Conservation (phyloP, 2,329 filamentous ascomycete genomes). For the Fusarium abutilonis region DNA sequence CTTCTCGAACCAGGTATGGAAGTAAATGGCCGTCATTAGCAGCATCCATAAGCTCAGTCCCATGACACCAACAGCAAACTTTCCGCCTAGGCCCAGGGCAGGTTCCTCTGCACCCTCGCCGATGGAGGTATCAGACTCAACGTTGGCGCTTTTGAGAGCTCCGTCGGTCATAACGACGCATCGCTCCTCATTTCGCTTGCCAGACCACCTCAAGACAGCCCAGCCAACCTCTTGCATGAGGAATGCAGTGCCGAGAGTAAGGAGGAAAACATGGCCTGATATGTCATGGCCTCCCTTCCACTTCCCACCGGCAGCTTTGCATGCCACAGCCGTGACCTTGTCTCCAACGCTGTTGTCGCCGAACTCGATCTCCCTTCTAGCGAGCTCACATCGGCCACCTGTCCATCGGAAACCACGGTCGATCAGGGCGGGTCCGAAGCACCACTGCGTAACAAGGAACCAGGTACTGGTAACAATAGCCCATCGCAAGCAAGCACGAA, state of each 20-base stretch:
- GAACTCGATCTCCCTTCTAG: constrained; percentile 58
- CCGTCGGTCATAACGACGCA: constrained; percentile 73
- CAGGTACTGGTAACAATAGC: constrained; percentile 77
- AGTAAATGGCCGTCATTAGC: constrained; percentile 97
- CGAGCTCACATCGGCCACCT: constrained; percentile 81
- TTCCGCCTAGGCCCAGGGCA: constrained; percentile 58
- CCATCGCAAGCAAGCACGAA: constrained; percentile 75
- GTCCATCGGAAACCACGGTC: constrained; percentile 90
- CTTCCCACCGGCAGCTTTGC: constrained; percentile 80
- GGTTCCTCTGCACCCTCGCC: constrained; percentile 41
- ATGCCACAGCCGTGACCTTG: constrained; percentile 78
- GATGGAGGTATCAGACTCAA: constrained; percentile 53
- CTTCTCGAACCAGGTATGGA: constrained; percentile 99
- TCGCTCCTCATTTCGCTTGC: constrained; percentile 66
- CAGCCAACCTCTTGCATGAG: constrained; percentile 81
- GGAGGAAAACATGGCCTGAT: constrained; percentile 91
- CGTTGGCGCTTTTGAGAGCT: constrained; percentile 67
- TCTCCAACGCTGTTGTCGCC: constrained; percentile 59
- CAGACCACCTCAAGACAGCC: constrained; percentile 59
- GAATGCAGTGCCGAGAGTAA: constrained; percentile 85
- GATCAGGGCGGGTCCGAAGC: constrained; percentile 88
- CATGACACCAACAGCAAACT: constrained; percentile 71
- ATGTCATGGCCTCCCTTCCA: constrained; percentile 98
- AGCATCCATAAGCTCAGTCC: constrained; percentile 91
- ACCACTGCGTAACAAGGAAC: constrained; percentile 95